These are phyloP conservation scores for Coemansia sp. DNA, from an alignment of 371 early-diverging fungal genomes.

Conservation along the genomic window DNA sequence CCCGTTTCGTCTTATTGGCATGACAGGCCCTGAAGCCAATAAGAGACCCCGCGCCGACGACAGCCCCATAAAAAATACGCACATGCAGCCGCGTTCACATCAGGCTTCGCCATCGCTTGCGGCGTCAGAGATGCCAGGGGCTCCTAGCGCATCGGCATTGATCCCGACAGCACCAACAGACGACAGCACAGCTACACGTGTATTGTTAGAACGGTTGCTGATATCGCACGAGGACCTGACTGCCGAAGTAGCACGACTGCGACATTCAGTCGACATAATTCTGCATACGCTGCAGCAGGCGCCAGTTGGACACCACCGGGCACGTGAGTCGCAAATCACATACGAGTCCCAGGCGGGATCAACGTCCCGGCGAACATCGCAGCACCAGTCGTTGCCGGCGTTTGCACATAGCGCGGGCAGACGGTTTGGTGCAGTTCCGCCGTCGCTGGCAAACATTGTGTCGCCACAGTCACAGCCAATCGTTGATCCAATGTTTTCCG, in stretches of 20 bases:
- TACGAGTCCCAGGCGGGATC: background rate
- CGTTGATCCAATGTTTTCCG: background rate
- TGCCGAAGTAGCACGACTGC: conserved; percentile 36
- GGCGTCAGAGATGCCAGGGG: conserved; percentile 1
- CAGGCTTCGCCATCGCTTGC: conserved; percentile 1
- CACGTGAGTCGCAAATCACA: background rate
- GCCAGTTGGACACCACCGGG: background rate
- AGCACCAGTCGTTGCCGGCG: background rate
- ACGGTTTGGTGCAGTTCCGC: conserved; percentile 10
- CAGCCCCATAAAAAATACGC: conserved; percentile 8
- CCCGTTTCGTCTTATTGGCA: background rate
- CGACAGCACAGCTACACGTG: background rate
- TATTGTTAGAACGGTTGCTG: conserved; percentile 26
- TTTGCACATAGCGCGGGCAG: background rate
- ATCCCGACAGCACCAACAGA: background rate
- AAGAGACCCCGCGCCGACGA: conserved; percentile 45
- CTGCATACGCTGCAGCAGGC: conserved; percentile 20
- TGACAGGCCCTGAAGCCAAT: conserved; percentile 39
- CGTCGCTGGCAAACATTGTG: conserved; percentile 29
- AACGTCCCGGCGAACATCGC: background rate
- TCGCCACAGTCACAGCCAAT: background rate
- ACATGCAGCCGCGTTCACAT: background rate
- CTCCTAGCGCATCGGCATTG: conserved; percentile 1
- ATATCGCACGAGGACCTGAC: conserved; percentile 36
- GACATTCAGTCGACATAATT: conserved; percentile 22